Percentiles rank a stretch among this genome's conserved stretches.
Conservation (phyloP, 306 rosid genomes). For the Dryas octopetala region DNA sequence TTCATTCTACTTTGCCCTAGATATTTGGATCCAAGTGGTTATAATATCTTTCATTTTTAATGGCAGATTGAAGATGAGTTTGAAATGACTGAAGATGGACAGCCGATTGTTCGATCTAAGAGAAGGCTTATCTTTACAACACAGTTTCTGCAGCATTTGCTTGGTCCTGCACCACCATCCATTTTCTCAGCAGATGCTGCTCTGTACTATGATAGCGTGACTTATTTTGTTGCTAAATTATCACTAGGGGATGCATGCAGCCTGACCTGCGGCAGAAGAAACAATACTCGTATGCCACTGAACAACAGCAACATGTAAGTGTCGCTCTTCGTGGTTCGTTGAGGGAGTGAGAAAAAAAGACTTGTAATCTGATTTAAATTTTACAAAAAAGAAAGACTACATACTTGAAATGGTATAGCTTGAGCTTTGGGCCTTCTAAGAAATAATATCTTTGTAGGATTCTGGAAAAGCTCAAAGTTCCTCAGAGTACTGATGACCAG, state of each 20-base stretch:
- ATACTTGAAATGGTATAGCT: not conserved
- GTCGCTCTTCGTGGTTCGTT: constrained; percentile 11
- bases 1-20: not conserved
- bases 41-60: constrained; percentile 17
- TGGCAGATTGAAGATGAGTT: constrained; percentile 45
- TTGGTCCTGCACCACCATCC: constrained; percentile 41
- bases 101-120: constrained; percentile 34
- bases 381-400: not conserved
- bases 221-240: constrained; percentile 37
- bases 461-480: constrained; percentile 31
- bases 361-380: not conserved
- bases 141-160: constrained; percentile 49
- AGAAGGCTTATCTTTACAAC: constrained; percentile 50
- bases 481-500: constrained; percentile 23
- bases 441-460: constrained; percentile 32
- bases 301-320: constrained; percentile 37
- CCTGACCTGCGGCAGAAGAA: constrained; percentile 28
- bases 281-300: constrained; percentile 15
- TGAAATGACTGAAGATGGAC: constrained; percentile 36
- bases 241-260: constrained; percentile 55
- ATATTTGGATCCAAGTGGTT: not conserved
- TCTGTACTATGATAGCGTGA: constrained; percentile 39
- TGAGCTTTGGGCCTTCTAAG: not conserved
- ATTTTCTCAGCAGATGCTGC: constrained; percentile 42
- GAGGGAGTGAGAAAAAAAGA: not conserved